phyloP scores from a whole-genome alignment of 108 stramenopile genomes.

The Fragilariopsis cylindrus region DNA sequence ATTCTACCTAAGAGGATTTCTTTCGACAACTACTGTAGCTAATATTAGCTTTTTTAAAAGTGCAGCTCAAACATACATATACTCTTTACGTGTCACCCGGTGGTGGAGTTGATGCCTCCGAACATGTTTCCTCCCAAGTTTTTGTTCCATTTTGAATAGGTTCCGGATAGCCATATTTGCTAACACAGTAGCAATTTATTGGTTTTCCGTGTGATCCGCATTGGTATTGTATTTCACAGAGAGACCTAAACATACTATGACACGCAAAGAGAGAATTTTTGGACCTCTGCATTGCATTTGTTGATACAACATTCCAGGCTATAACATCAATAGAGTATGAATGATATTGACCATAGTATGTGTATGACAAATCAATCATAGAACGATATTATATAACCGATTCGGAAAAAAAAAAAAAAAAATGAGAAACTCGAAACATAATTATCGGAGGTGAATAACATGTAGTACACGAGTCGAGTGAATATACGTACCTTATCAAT shows the following conservation, averaged over 20 bases:
- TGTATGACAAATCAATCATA: too few relatives aligned
- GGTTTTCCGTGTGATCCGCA: constrained; percentile 54
- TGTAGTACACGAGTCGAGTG: constrained; percentile 32
- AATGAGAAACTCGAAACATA: neutral
- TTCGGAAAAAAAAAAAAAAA: neutral
- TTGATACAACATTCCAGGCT: constrained; percentile 6
- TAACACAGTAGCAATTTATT: constrained; percentile 51
- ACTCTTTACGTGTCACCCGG: too few relatives aligned
- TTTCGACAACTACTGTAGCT: too few relatives aligned
- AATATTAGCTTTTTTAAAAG: too few relatives aligned
- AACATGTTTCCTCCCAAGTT: constrained; percentile 22
- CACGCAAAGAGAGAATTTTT: constrained; percentile 31
- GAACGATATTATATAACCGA: too few relatives aligned
- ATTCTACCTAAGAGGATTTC: too few relatives aligned
- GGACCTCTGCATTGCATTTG: constrained; percentile 15
- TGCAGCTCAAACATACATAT: too few relatives aligned
- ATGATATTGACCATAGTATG: too few relatives aligned
- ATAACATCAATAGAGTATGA: too few relatives aligned
- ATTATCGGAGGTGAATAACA: constrained; percentile 32
- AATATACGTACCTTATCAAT: constrained; percentile 43
- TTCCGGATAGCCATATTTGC: constrained; percentile 23
- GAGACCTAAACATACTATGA: constrained; percentile 31
- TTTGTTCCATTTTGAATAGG: constrained; percentile 11
- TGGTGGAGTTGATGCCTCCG: neutral
- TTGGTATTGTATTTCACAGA: constrained; percentile 57